These are phyloP conservation scores for Coprinellus aureogranulatus DNA, from an alignment of 768 basidiomycete genomes.

Conservation along the genomic window DNA sequence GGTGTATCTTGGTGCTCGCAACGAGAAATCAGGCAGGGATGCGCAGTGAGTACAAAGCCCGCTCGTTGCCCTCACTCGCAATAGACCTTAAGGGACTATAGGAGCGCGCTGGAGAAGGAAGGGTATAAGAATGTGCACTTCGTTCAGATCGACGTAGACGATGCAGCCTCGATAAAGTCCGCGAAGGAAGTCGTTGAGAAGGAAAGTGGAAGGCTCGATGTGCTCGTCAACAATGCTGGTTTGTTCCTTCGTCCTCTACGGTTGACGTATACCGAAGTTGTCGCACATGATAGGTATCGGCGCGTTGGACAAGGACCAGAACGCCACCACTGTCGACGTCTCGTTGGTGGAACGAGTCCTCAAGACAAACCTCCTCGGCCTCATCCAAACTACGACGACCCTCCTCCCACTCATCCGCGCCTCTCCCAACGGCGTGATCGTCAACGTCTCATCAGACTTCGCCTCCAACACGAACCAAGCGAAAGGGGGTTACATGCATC, in stretches of 20 bases:
- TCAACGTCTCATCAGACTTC: slow-evolving; percentile 45
- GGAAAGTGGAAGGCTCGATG: slow-evolving; percentile 40
- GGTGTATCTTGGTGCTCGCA: slow-evolving; percentile 45
- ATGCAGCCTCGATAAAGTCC: slow-evolving; percentile 29
- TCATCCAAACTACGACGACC: slow-evolving; percentile 41
- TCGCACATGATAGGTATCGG: slow-evolving; percentile 21
- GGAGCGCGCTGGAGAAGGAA: slow-evolving; percentile 31
- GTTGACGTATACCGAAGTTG: slow-evolving; percentile 1
- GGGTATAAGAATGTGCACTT: slow-evolving; percentile 30
- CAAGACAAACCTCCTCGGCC: slow-evolving; percentile 44
- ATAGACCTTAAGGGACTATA: slow-evolving; percentile 7
- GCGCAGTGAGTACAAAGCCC: slow-evolving; percentile 31
- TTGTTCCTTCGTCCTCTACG: slow-evolving; percentile 14
- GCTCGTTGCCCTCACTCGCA: not conserved
- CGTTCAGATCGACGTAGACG: slow-evolving; percentile 41
- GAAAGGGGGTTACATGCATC: slow-evolving; percentile 28
- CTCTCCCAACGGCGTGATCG: slow-evolving; percentile 33
- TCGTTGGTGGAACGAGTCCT: slow-evolving; percentile 32
- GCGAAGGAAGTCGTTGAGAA: slow-evolving; percentile 36
- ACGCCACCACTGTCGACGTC: slow-evolving; percentile 32
- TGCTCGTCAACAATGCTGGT: slow-evolving; percentile 48
- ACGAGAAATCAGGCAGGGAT: slow-evolving; percentile 36
- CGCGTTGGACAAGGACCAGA: slow-evolving; percentile 29
- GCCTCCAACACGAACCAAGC: slow-evolving; percentile 41
- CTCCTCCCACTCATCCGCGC: slow-evolving; percentile 42